phyloP scores from a whole-genome alignment of 129 eudicot species.

The Mikania micrantha region DNA sequence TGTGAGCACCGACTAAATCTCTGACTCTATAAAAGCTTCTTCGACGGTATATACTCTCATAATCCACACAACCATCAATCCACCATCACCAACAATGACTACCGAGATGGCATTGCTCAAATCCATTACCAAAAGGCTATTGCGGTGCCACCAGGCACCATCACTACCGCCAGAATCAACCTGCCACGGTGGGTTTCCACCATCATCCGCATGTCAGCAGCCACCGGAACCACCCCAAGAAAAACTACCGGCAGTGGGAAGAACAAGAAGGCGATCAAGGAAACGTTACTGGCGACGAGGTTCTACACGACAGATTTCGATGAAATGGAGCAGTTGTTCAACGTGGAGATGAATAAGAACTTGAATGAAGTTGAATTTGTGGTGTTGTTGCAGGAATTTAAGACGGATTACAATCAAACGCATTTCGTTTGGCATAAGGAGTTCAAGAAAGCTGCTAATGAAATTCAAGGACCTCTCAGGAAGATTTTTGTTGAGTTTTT shows the following conservation, averaged over 20 bases:
- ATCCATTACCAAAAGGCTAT: slow-evolving; percentile 53
- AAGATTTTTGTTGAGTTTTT: slow-evolving; percentile 89
- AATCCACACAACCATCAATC: not conserved
- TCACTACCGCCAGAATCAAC: slow-evolving; percentile 17
- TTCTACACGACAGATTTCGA: slow-evolving; percentile 97
- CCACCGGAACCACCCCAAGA: slow-evolving; percentile 25
- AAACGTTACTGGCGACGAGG: slow-evolving; percentile 74
- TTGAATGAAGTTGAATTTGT: slow-evolving; percentile 79
- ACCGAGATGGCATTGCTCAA: slow-evolving; percentile 66
- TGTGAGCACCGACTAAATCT: too few relatives aligned
- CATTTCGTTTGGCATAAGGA: slow-evolving; percentile 96
- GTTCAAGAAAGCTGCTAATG: slow-evolving; percentile 92
- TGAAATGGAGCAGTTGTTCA: slow-evolving; percentile 93
- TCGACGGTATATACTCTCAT: not conserved
- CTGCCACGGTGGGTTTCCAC: slow-evolving; percentile 32
- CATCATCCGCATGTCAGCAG: slow-evolving; percentile 26
- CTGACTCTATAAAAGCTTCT: too few relatives aligned
- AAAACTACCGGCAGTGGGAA: slow-evolving; percentile 8
- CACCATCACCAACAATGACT: slow-evolving; percentile 27
- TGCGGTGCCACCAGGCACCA: slow-evolving; percentile 18
- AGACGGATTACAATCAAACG: slow-evolving; percentile 94
- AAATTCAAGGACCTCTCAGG: slow-evolving; percentile 70
- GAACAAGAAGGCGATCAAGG: slow-evolving; percentile 59
- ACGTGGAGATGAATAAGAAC: slow-evolving; percentile 88
- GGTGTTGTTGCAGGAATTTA: slow-evolving; percentile 85